Evolutionary conservation across 768 basidiomycete species (phyloP), one percentile per base, ranked within the genome.

Genomic region (Suillus decipiens): DNA sequence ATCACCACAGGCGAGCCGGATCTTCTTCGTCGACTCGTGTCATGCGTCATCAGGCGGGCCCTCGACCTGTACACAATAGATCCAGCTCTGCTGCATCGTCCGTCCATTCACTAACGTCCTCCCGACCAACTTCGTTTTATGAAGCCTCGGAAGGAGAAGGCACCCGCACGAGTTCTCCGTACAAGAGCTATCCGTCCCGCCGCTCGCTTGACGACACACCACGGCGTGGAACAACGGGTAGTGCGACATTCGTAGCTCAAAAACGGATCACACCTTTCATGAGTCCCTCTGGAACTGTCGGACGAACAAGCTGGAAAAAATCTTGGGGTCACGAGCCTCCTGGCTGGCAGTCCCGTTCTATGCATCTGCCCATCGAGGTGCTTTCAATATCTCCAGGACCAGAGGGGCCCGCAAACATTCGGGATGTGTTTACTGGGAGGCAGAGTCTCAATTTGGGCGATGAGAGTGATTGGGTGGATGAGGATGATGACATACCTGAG

Each of bases 381-480:
- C 79, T 93, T 14, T 83, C 85, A n/a, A 83, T 93, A 53, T 89
- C 84, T 1, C 83, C 88, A 31, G 76, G 67, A 58, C 64, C 68
- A 41, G 70, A 80, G 67, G 65, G 57, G n/a, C 67, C 78, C 1
- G 73, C 76, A 71, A 79, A 64, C 19, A 82, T 95, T 33, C 82
- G 92, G 43, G 92, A 95, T 67, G 92, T 95, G 33, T 93, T 95
- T 64, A 86, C 89, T n/a, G 86, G 89, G 19, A 73, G 89, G 64
- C 82, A 80, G 64, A 84, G 88, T 45, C 66, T 84, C 48, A 84
- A 69, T 67, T 72, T 82, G 58, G 89, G 89, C 9, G 93, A 93
- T 69, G 92, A 94, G 68, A 89, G 88, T 53, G 92, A 93, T 66
- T 94, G 92, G 92, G 89, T 92, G 15, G 93, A 94, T 68, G 90